A percentile compares a stretch with the other conserved stretches of the same genome.
These are phyloP conservation scores for Coffea eugenioides DNA, from an alignment of 257 asterid genomes.

Conservation along the genomic window DNA sequence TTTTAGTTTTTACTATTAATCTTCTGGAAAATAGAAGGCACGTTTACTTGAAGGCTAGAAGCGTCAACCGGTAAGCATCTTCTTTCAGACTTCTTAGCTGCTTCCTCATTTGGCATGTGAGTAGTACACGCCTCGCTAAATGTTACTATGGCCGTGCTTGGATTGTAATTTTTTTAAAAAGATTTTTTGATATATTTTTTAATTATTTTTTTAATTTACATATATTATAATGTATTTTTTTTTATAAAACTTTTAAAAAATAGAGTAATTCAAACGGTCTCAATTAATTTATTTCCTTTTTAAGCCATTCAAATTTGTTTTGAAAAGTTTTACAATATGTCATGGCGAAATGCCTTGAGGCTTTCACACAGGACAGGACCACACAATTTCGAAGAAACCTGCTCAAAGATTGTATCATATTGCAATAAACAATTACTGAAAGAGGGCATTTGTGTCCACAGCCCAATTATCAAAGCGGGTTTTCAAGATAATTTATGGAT, in stretches of 20 bases:
- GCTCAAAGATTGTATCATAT: slow-evolving; percentile 5
- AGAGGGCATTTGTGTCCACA: slow-evolving; percentile 13
- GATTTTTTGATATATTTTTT: too few species aligned
- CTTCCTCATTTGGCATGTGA: background rate
- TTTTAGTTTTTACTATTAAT: too few species aligned
- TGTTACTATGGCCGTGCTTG: background rate
- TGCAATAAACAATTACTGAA: slow-evolving; percentile 15
- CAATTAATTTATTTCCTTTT: background rate
- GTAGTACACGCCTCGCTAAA: too few species aligned
- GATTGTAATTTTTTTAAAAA: too few species aligned
- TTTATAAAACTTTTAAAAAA: too few species aligned
- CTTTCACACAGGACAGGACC: slow-evolving; percentile 5
- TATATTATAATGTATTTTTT: too few species aligned
- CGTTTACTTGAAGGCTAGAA: too few species aligned
- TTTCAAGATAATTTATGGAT: slow-evolving; percentile 12
- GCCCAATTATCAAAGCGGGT: slow-evolving; percentile 17
- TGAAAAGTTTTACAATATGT: background rate
- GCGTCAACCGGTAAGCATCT: background rate
- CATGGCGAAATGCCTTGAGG: slow-evolving; percentile 5
- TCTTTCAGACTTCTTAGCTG: background rate
- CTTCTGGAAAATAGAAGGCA: too few species aligned
- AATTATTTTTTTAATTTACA: too few species aligned
- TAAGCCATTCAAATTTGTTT: background rate
- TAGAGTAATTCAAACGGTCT: too few species aligned
- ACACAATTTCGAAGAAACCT: slow-evolving; percentile 3